Evolutionary conservation across 345 rosid species (phyloP).

Genomic region (Moringa oleifera): DNA sequence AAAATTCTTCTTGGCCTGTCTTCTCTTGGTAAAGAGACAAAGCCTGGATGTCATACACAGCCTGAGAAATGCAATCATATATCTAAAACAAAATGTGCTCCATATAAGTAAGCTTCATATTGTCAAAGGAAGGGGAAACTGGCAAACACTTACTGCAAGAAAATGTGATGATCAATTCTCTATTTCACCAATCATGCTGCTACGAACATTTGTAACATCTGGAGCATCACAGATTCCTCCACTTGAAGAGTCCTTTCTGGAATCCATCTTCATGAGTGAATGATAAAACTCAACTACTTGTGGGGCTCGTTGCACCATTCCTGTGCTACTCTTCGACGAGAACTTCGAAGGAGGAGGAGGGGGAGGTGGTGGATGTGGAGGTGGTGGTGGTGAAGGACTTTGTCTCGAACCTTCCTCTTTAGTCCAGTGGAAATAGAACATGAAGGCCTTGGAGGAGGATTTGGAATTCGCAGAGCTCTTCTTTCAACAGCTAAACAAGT

Average conservation of each 20-base stretch:
- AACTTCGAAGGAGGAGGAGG: constrained; percentile 47
- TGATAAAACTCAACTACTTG: constrained; percentile 83
- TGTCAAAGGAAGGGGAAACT: neutral
- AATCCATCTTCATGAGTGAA: constrained; percentile 78
- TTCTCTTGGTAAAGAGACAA: neutral
- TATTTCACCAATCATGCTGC: constrained; percentile 78
- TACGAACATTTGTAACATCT: constrained; percentile 54
- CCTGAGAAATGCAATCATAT: constrained; percentile 1
- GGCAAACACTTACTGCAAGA: constrained; percentile 51
- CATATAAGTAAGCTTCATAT: neutral
- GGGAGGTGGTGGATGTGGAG: constrained; percentile 45
- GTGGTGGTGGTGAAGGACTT: constrained; percentile 41
- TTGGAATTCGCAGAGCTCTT: constrained; percentile 62
- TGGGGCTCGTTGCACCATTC: constrained; percentile 56
- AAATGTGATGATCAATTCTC: constrained; percentile 75
- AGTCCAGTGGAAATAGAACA: constrained; percentile 25
- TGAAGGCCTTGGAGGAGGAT: constrained; percentile 73
- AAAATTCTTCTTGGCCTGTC: neutral
- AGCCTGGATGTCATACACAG: too few species aligned
- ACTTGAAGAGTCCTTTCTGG: constrained; percentile 50
- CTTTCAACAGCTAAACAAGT: constrained; percentile 43
- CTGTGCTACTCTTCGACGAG: constrained; percentile 28
- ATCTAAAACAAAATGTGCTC: neutral
- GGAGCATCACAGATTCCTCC: constrained; percentile 54
- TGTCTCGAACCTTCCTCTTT: constrained; percentile 36